Conservation (phyloP, 768 basidiomycete species). For the Peribolospora kevripleyi region DNA sequence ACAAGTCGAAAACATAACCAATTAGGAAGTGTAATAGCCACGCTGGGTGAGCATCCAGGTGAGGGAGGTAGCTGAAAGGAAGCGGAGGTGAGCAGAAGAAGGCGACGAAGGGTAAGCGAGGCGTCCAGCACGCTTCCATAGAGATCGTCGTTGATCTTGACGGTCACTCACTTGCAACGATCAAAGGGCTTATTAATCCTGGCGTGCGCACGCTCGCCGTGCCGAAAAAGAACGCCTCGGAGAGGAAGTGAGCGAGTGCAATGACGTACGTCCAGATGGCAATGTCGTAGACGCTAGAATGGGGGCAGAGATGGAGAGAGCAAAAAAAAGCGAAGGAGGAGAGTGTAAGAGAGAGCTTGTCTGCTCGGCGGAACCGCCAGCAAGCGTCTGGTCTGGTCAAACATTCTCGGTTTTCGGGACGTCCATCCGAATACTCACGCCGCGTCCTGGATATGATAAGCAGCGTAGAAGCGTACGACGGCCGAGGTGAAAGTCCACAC, state of each 20-base stretch:
- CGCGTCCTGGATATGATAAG: constrained; percentile 65
- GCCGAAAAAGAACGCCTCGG: constrained; percentile 61
- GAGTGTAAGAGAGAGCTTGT: background rate
- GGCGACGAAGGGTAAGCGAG: background rate
- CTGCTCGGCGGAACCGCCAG: background rate
- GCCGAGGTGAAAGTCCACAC: constrained; percentile 76
- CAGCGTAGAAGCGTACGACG: constrained; percentile 58
- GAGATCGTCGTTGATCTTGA: background rate
- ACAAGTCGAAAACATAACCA: too few relatives aligned
- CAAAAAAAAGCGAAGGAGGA: background rate
- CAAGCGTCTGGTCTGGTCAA: background rate
- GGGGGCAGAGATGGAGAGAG: background rate
- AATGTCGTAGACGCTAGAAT: constrained; percentile 63
- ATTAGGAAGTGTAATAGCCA: background rate
- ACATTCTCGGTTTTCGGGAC: background rate
- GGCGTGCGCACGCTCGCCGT: constrained; percentile 34
- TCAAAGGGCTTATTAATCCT: constrained; percentile 43
- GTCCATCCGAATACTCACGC: constrained; percentile 28
- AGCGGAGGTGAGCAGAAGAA: background rate
- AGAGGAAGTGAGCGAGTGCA: constrained; percentile 68
- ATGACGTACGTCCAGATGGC: constrained; percentile 67
- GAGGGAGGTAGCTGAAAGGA: constrained; percentile 33
- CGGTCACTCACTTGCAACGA: constrained; percentile 56
- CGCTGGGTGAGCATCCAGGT: constrained; percentile 60
- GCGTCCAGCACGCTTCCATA: background rate